Conservation (phyloP, 495 filamentous ascomycete species). For the Bacidia gigantensis region DNA sequence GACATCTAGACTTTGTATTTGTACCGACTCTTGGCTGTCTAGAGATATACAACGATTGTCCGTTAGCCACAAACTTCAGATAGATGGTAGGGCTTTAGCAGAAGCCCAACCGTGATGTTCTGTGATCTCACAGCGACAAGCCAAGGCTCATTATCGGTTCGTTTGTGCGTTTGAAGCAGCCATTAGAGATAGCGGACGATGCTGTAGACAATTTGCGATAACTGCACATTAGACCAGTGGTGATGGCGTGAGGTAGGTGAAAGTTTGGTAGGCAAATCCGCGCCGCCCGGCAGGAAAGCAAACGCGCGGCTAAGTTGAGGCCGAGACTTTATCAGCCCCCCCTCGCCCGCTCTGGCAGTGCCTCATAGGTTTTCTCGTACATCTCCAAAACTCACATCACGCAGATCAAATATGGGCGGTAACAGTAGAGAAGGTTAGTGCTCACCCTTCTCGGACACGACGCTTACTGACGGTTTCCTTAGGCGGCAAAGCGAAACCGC, state of each 20-base stretch:
- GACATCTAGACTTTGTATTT: conserved; percentile 31
- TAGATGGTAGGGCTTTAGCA: conserved; percentile 21
- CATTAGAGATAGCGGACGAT: neutral
- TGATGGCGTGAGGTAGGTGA: no score
- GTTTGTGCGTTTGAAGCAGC: neutral
- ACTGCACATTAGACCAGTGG: no score
- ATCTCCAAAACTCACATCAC: neutral
- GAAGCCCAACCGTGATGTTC: conserved; percentile 23
- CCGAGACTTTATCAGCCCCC: no score
- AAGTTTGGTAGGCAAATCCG: no score
- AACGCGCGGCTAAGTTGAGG: no score
- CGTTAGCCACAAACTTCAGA: conserved; percentile 20
- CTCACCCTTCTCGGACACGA: neutral
- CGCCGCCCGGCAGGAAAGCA: no score
- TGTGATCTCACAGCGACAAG: neutral
- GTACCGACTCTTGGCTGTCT: conserved; percentile 3
- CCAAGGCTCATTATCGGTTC: neutral
- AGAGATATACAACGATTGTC: conserved; percentile 1
- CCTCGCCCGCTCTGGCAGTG: no score
- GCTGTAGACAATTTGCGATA: no score
- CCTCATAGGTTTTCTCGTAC: no score
- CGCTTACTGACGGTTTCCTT: neutral
- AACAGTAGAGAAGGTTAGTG: conserved; percentile 49
- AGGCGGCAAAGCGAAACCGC: conserved; percentile 79
- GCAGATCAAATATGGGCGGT: conserved; percentile 48